Evolutionary conservation across 805 yeast species (phyloP), one percentile per base, ranked within the genome.

Genomic region (Yamadazyma takamatsuzukensis): DNA sequence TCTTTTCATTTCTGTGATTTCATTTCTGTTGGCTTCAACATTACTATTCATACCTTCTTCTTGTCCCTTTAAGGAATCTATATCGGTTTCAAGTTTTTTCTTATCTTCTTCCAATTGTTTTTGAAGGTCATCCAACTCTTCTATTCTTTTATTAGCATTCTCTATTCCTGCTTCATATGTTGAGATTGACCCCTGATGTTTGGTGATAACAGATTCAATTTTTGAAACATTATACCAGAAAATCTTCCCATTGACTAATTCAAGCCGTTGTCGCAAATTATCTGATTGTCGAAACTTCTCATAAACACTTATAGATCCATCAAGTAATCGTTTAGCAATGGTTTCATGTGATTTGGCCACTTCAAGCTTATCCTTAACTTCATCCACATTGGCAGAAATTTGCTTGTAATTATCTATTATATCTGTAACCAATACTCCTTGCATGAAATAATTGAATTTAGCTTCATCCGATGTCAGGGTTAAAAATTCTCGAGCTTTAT

Each of bases 401-500:
- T 47, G 40, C 32, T 51, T 64, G 36, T 78, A 69, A 48, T 80
- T 78, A 11, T 65, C 68, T 22, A 71, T 58, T n/a, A 82, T 77
- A 27, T 80, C 84, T 35, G 78, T 80, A 30, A 83, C 70, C 47
- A 80, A 68, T 2, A 94, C 79, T 21, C 95, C 96, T 32, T 74
- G 74, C 84, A 83, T 80, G 52, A 90, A 86, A 51, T 76, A 80
- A 11, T 70, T 68, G 54, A 79, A 93, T 56, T 88, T 85, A 29
- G 74, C 80, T 21, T 68, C 68, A 38, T 85, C 83, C 4, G 85
- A 71, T 4, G 93, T 77, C 19, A 80, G 76, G 1, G 95, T 83
- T 41, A 93, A 61, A 51, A 93, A 93, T 11, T 89, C 83, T 44
- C 95, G 76, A 2, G 99, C 97, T 39, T 81, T 84, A 46, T 93